Percentiles rank a stretch among this genome's conserved stretches.
These are phyloP conservation scores for Pleomassaria siparia DNA, from an alignment of 2,329 filamentous ascomycete genomes.

Conservation along the genomic window DNA sequence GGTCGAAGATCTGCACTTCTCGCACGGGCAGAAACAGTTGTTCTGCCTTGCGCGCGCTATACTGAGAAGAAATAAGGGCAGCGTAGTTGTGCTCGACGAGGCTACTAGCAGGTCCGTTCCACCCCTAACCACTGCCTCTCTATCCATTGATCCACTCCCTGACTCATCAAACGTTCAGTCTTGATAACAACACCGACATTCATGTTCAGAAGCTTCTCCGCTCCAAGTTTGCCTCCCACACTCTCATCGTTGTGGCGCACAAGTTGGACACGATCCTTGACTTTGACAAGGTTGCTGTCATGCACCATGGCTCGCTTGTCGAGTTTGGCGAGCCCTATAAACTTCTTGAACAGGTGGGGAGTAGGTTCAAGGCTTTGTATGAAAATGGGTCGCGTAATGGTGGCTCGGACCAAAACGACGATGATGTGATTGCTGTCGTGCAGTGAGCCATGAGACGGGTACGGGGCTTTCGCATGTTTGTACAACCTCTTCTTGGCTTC, in stretches of 20 bases:
- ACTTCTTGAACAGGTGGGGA: slow-evolving; percentile 30
- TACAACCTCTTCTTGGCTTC: too few relatives aligned
- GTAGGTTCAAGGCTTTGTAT: slow-evolving; percentile 36
- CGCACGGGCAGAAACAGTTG: slow-evolving; percentile 62
- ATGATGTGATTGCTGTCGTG: slow-evolving; percentile 14
- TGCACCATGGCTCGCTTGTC: slow-evolving; percentile 53
- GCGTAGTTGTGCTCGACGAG: slow-evolving; percentile 35
- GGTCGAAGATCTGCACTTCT: slow-evolving; percentile 35
- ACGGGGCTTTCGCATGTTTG: too few relatives aligned
- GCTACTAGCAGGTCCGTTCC: slow-evolving; percentile 35
- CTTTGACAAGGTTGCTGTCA: slow-evolving; percentile 55
- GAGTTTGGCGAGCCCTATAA: slow-evolving; percentile 44
- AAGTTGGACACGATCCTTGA: slow-evolving; percentile 58
- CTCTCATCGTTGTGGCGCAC: slow-evolving; percentile 61
- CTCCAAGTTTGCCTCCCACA: slow-evolving; percentile 56
- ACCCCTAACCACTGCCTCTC: neutral
- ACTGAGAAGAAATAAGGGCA: slow-evolving; percentile 39
- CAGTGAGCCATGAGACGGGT: slow-evolving; percentile 9
- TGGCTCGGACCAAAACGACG: slow-evolving; percentile 3
- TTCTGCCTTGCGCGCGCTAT: slow-evolving; percentile 65
- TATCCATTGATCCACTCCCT: too few relatives aligned
- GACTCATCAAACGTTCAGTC: slow-evolving; percentile 35
- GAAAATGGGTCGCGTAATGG: slow-evolving; percentile 18
- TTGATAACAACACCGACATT: slow-evolving; percentile 60
- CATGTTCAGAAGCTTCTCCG: slow-evolving; percentile 60